Conservation (phyloP, 805 yeast species). For the Brettanomyces custersianus region DNA sequence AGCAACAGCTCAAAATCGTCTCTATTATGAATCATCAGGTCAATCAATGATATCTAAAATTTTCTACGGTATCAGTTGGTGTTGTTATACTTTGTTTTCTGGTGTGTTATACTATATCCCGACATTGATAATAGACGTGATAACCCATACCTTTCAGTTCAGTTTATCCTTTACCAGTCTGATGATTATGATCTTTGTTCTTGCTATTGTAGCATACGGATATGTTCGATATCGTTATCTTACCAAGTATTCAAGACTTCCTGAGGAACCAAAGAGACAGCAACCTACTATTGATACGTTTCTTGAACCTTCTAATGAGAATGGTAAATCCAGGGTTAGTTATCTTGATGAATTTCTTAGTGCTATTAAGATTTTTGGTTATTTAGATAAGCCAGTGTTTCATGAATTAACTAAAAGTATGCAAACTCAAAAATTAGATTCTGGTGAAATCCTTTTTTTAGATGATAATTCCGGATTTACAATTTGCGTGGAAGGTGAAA, state of each 20-base stretch:
- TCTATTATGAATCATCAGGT: background rate
- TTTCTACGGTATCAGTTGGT: constrained; percentile 14
- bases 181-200: constrained; percentile 22
- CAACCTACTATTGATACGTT: constrained; percentile 40
- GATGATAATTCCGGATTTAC: constrained; percentile 71
- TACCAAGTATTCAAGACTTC: constrained; percentile 52
- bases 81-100: constrained; percentile 9
- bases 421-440: constrained; percentile 76
- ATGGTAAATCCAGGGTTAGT: constrained; percentile 37
- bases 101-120: constrained; percentile 13
- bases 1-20: background rate
- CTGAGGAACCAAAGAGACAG: constrained; percentile 34
- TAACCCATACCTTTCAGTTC: constrained; percentile 39
- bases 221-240: constrained; percentile 54
- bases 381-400: constrained; percentile 81
- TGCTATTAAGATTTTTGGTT: constrained; percentile 91
- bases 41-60: constrained; percentile 2
- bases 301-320: constrained; percentile 26
- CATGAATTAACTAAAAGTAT: constrained; percentile 87
- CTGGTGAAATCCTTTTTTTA: constrained; percentile 66
- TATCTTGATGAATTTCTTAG: constrained; percentile 83
- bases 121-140: constrained; percentile 16
- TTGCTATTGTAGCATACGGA: constrained; percentile 31
- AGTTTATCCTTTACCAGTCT: constrained; percentile 44
- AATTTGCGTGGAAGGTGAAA: constrained; percentile 85